Evolutionary conservation across 2,329 filamentous ascomycete genomes (phyloP), one percentile per base, ranked within the genome.

Genomic region (Fusarium agapanthi): DNA sequence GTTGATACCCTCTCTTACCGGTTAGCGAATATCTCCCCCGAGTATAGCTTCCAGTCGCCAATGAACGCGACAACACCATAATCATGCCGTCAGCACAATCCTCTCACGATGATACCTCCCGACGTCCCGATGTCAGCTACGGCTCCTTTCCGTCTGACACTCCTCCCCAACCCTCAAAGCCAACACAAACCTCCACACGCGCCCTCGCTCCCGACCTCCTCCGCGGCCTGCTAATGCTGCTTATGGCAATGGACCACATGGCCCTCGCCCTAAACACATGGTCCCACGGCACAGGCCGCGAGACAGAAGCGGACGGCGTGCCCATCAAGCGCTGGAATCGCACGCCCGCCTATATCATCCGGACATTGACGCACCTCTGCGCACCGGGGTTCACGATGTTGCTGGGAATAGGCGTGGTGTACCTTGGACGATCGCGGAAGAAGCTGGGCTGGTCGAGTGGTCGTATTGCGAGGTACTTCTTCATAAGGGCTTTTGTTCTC

Each of bases 231-330:
- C 76, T 86, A n/a, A 85, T 84, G 81, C 74, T 80, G 18, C 50
- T 83, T 61, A 86, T 86, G 84, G 83, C 83, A 2, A 69, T 85
- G 45, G 84, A 86, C 73, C 84, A 86, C 73, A 80, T 79, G 61
- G 75, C 78, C n/a, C 65, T 85, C 22, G 75, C 75, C 4, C 75
- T 86, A n/a, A 79, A 80, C 61, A 77, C 81, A 2, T 86, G 84
- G 84, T 67, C 77, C 30, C 82, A 85, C 58, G 82, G 82, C 40
- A 84, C 83, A 12, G 80, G 80, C 9, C 65, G 76, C n/a, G 69
- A 69, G n/a, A 67, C 72, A 2, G 84, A 86, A 67, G 56, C 61
- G 28, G 84, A 85, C 72, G 78, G 82, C 26, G 44, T 61, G 4
- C 71, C 79, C 9, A 78, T 86, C 30, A 69, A 61, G 24, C 53